phyloP scores from a whole-genome alignment of 768 basidiomycete genomes.

The Podaxis pistillaris region DNA sequence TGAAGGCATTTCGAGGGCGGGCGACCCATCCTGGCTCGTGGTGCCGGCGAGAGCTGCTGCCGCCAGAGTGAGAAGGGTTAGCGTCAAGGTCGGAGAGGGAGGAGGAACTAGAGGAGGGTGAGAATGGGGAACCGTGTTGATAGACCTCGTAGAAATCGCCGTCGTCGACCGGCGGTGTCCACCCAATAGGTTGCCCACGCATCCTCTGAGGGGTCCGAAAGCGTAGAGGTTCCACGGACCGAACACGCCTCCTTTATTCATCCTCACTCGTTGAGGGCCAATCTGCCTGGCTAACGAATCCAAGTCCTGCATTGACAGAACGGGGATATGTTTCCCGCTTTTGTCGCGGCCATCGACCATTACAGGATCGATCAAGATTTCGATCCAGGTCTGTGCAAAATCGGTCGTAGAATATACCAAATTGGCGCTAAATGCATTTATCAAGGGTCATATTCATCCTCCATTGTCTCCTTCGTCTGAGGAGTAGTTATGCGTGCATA shows the following conservation, averaged over 20 bases:
- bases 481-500: no score
- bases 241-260: background rate
- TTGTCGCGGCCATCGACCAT: background rate
- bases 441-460: background rate
- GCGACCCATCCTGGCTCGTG: constrained; percentile 60
- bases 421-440: background rate
- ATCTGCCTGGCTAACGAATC: no score
- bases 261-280: background rate
- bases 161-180: constrained; percentile 28
- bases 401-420: background rate
- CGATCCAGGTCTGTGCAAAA: background rate
- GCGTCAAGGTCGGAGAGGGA: constrained; percentile 16
- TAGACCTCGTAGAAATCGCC: constrained; percentile 22
- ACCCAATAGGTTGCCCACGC: constrained; percentile 22
- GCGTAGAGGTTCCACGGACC: background rate
- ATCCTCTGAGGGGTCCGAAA: background rate
- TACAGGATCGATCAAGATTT: background rate
- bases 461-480: background rate
- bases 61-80: constrained; percentile 15
- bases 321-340: background rate
- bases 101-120: constrained; percentile 17
- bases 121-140: background rate
- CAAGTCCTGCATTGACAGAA: background rate
- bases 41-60: constrained; percentile 32
- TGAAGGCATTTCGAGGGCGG: constrained; percentile 69